Evolutionary conservation across 441 rosid genomes (phyloP), one percentile per base, ranked within the genome.

Genomic region (Melastoma candidum): DNA sequence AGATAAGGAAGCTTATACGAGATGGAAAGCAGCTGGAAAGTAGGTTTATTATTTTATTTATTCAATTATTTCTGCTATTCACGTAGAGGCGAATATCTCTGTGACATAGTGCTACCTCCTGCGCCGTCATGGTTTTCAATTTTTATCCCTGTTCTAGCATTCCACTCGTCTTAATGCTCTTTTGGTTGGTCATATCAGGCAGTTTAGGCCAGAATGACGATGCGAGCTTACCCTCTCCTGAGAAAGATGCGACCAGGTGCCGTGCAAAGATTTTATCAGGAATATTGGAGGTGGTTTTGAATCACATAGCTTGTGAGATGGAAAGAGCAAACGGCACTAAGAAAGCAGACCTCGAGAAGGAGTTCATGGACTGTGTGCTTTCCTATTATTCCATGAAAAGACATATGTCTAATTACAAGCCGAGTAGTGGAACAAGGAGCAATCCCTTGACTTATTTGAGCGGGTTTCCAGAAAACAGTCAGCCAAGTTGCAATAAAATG

Each of bases 211-310:
- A 61, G 64, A 63, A 70, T 48, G 71, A 67, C 47, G 90, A 74
- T 47, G 66, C 74, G 58, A 69, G 66, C 68, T 67, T 79, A 12
- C 44, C 73, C 57, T 65, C 85, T 67, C 53, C 57, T 48, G 75
- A 72, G 61, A 81, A 76, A 56, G 86, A 80, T 60, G 80, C 70
- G 66, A 69, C 74, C 60, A 85, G 71, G 71, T 75, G 75, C 44
- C 70, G 72, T 44, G 67, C 77, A 56, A 61, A 73, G 49, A 63
- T 83, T 63, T 69, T 78, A 59, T 63, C 68, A 9, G 92, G 95
- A 44, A 72, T 81, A 48, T 12, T 63, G 66, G 81, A 83, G 64
- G 92, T 81, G 72, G 43, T 83, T 59, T 47, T 88, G 72, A 88
- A 85, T 60, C 58, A 49, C 58, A 60, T 81, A 44, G 76, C 75